Percentiles rank a stretch among this genome's conserved stretches.
Conservation (phyloP, 768 basidiomycete species). For the Mrakia hoshinonis region DNA sequence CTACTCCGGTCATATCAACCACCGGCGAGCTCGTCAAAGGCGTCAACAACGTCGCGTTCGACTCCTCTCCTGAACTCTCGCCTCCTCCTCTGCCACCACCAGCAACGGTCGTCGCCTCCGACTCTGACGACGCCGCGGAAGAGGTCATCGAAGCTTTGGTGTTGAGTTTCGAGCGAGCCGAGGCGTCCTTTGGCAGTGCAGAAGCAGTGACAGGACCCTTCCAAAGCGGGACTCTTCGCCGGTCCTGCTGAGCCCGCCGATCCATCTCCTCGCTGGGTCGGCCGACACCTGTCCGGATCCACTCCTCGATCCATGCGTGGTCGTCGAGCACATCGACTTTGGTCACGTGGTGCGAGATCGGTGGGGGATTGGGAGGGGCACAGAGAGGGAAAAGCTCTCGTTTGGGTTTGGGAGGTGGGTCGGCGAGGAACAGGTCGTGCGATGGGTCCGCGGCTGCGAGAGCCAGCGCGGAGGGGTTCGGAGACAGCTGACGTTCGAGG, state of each 20-base stretch:
- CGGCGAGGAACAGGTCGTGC: constrained; percentile 10
- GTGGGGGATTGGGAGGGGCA: neutral
- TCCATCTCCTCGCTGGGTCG: neutral
- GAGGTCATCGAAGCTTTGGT: no score
- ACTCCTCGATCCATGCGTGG: neutral
- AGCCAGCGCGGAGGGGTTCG: neutral
- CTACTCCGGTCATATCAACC: neutral
- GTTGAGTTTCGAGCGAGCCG: no score
- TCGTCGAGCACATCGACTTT: neutral
- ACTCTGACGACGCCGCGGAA: no score
- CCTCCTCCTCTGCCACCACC: no score
- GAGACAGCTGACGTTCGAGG: constrained; percentile 1
- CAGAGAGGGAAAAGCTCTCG: neutral
- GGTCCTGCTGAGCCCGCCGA: neutral
- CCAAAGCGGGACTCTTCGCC: neutral
- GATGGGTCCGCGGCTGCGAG: neutral
- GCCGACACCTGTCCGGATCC: neutral
- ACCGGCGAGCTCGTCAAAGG: neutral
- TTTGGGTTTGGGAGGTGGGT: neutral
- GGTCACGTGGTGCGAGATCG: neutral
- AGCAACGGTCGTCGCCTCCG: no score
- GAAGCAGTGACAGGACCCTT: neutral
- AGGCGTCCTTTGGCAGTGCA: neutral
- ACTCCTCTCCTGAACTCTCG: no score
- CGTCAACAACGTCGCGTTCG: no score